Base-by-base conservation (phyloP, 352 stramenopile species). In the Pythium coloratum region DNA sequence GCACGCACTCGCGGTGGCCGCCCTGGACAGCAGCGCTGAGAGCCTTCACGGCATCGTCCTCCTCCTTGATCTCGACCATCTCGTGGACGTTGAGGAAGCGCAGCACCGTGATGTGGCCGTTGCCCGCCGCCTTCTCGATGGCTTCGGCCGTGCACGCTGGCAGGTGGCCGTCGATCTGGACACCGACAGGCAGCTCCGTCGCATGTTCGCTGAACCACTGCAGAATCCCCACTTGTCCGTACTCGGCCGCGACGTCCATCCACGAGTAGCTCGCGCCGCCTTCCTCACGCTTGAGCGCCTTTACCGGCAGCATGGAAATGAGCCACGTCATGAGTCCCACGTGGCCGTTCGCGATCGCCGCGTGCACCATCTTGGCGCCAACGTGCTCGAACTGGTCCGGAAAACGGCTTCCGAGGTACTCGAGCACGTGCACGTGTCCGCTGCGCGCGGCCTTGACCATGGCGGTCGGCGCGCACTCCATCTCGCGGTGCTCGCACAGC, bases 221-320 rank as follows among this genome's bases (percentile, higher is more conserved):
- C 20, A 91, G 72, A 30, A 89, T 86, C 34, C 54, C 66, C 34
- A 88, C 76, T 58, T 89, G 82, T 16, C 82, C 82, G 70, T 84
- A 88, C 46, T 89, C 75, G 14, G 79, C 84, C 26, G 82, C 82
- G 57, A 91, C 82, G 53, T 91, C 79, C 78, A 91, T 86, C 82
- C 82, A 91, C 32, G 82, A 89, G 40, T 75, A 64, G 14, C 55
- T 73, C 8, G 77, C 77, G 46, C 77, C 75, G 49, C 64, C 71
- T 38, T 84, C 80, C 36, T 89, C 80, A 42, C 81, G 88, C 67
- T 91, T 91, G 56, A 91, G 77, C 57, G 82, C 72, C 59, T 84
- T 85, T 59, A 91, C 78, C 10, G 79, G 82, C 18, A 91, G 72
- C 56, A 77, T 60, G 2, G 71, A 59, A 67, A 89, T 84, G 32